Evolutionary conservation across 1,284 basidiomycete genomes (phyloP).

Genomic region (Blastosporella zonata): DNA sequence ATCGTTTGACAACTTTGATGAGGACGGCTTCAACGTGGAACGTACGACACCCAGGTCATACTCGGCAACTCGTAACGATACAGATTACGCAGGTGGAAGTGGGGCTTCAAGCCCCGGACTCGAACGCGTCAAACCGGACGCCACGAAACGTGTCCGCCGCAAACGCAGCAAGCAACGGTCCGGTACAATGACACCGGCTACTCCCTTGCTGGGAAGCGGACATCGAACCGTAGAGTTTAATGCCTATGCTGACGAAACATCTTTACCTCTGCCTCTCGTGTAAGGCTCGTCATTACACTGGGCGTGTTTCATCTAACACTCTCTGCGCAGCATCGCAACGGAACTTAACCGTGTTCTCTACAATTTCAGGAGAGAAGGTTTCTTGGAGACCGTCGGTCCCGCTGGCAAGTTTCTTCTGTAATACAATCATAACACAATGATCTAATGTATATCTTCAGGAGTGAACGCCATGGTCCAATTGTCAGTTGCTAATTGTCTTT

Average conservation of each 20-base stretch:
- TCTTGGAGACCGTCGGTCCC: conserved; percentile 80
- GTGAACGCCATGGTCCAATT: conserved; percentile 71
- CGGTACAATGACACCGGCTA: conserved; percentile 47
- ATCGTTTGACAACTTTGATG: conserved; percentile 47
- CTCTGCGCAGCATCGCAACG: conserved; percentile 62
- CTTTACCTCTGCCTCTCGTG: conserved; percentile 74
- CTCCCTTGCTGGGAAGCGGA: conserved; percentile 56
- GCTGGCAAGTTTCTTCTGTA: conserved; percentile 48
- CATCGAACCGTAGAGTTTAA: conserved; percentile 64
- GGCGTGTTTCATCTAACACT: conserved; percentile 8
- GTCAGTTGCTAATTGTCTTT: conserved; percentile 33
- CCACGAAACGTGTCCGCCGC: conserved; percentile 64
- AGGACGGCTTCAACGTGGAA: conserved; percentile 36
- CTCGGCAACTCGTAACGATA: conserved; percentile 39
- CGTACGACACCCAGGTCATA: conserved; percentile 34
- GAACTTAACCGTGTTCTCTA: conserved; percentile 71
- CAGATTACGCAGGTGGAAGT: conserved; percentile 24
- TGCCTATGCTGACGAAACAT: conserved; percentile 48
- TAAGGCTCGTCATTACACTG: conserved; percentile 33
- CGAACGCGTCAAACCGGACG: conserved; percentile 37
- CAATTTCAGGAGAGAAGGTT: conserved; percentile 73
- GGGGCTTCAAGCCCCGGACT: conserved; percentile 31
- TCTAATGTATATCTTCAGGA: conserved; percentile 37
- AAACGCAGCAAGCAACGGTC: conserved; percentile 60
- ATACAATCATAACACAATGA: conserved; percentile 7